Evolutionary conservation across 2,329 filamentous ascomycete species (phyloP).

Genomic region (Botrytis cinerea): DNA sequence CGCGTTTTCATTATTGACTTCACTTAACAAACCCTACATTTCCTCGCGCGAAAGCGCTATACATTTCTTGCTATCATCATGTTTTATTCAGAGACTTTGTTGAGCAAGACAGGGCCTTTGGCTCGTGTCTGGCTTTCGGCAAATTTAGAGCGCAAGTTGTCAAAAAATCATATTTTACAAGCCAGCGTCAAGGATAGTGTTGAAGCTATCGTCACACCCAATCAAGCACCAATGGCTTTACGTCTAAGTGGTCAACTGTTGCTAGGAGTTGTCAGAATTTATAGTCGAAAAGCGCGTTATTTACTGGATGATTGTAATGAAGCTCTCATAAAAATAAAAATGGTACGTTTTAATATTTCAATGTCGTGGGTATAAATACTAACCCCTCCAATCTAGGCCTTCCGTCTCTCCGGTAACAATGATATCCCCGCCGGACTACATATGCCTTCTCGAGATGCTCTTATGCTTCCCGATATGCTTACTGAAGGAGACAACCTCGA

Average conservation of each 20-base stretch:
- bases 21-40: neutral
- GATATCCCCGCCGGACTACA: constrained; percentile 85
- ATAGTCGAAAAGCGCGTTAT: constrained; percentile 95
- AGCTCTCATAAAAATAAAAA: constrained; percentile 96
- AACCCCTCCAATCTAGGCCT: constrained; percentile 64
- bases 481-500: constrained; percentile 84
- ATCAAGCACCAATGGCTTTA: constrained; percentile 91
- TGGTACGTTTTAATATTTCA: constrained; percentile 61
- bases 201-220: constrained; percentile 88
- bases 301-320: constrained; percentile 97
- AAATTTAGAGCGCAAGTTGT: constrained; percentile 97
- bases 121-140: constrained; percentile 97
- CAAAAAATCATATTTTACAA: constrained; percentile 92
- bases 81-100: constrained; percentile 96
- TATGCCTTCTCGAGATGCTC: constrained; percentile 77
- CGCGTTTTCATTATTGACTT: constrained; percentile 10
- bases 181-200: constrained; percentile 95
- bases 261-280: constrained; percentile 94
- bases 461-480: constrained; percentile 88
- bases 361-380: constrained; percentile 35
- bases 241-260: constrained; percentile 91
- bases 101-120: constrained; percentile 95
- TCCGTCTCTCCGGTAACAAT: constrained; percentile 91
- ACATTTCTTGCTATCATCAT: constrained; percentile 53
- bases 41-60: constrained; percentile 17